Percentiles rank a stretch among this genome's conserved stretches.
phyloP scores from a whole-genome alignment of 495 filamentous ascomycete species.

The Penicillium soppii region DNA sequence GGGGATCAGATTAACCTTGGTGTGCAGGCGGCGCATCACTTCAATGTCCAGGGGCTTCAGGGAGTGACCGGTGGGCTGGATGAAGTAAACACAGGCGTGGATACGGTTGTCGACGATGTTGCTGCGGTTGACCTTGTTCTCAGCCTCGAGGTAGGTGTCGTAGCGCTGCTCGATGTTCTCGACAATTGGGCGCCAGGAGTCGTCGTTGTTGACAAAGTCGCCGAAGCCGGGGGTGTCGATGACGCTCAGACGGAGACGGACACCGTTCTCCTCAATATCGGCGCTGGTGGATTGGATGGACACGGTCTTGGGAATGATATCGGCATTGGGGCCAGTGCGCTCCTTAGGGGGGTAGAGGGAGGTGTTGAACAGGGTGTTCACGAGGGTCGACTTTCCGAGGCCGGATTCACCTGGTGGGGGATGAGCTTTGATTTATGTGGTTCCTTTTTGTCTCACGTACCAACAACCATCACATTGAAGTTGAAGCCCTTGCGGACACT shows the following conservation, averaged over 20 bases:
- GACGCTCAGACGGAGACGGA: conserved; percentile 93
- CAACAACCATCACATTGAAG: conserved; percentile 99
- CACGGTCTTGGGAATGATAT: conserved; percentile 98
- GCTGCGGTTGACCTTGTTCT: conserved; percentile 99
- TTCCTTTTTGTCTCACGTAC: conserved; percentile 52
- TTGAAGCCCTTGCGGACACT: conserved; percentile 99
- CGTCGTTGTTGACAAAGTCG: conserved; percentile 99
- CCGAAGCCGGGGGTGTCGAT: conserved; percentile 98
- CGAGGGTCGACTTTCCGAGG: conserved; percentile 96
- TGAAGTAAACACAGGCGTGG: conserved; percentile 98
- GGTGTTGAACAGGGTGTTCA: conserved; percentile 99
- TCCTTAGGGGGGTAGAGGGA: conserved; percentile 98
- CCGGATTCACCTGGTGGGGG: conserved; percentile 86
- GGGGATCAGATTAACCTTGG: conserved; percentile 99
- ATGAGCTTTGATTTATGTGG: conserved; percentile 1
- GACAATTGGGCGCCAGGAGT: conserved; percentile 97
- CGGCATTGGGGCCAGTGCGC: conserved; percentile 91
- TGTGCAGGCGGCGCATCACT: conserved; percentile 97
- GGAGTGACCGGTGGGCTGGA: conserved; percentile 98
- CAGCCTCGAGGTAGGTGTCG: conserved; percentile 95
- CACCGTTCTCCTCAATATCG: conserved; percentile 98
- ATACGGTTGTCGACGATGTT: conserved; percentile 99
- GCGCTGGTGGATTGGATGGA: conserved; percentile 98
- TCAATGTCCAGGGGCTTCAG: conserved; percentile 98
- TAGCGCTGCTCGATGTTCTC: conserved; percentile 99